These are phyloP conservation scores for Licmophora abbreviata DNA, from an alignment of 108 stramenopile species.

Conservation along the genomic window DNA sequence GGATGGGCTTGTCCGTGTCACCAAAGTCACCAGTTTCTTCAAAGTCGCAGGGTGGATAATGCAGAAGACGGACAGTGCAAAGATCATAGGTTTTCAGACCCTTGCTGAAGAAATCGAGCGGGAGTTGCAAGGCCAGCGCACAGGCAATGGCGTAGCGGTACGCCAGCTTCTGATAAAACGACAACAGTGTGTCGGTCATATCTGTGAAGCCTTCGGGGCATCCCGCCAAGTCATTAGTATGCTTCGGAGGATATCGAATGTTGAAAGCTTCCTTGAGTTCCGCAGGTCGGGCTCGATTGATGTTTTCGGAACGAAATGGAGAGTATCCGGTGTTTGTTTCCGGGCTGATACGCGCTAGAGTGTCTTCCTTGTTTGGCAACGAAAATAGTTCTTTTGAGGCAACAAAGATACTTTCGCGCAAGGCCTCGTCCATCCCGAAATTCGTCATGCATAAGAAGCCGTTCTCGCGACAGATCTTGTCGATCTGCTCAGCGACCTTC, in stretches of 20 bases:
- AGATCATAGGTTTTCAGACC: conserved; percentile 11
- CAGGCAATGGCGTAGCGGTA: conserved; percentile 8
- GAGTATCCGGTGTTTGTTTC: conserved; percentile 17
- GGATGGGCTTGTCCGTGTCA: conserved; percentile 3
- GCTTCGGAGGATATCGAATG: conserved; percentile 10
- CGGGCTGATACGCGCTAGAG: conserved; percentile 1
- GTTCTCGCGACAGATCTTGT: conserved; percentile 14
- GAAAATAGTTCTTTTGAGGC: conserved; percentile 14
- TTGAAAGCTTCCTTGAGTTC: conserved; percentile 35
- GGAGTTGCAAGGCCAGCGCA: conserved; percentile 24
- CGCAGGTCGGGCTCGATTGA: conserved; percentile 13
- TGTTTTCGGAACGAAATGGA: conserved; percentile 7
- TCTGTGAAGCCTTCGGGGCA: conserved; percentile 12
- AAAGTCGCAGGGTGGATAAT: conserved; percentile 23
- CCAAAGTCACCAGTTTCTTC: background rate
- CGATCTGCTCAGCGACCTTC: conserved; percentile 1
- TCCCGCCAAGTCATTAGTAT: conserved; percentile 6
- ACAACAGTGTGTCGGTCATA: background rate
- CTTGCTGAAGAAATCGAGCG: conserved; percentile 13
- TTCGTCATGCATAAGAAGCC: conserved; percentile 18
- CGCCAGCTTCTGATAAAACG: background rate
- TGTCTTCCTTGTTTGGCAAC: background rate
- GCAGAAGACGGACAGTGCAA: conserved; percentile 20
- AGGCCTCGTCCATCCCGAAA: conserved; percentile 6
- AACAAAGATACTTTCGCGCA: background rate